Evolutionary conservation across 2,329 filamentous ascomycete species (phyloP).

Genomic region (Orbilia oligospora): DNA sequence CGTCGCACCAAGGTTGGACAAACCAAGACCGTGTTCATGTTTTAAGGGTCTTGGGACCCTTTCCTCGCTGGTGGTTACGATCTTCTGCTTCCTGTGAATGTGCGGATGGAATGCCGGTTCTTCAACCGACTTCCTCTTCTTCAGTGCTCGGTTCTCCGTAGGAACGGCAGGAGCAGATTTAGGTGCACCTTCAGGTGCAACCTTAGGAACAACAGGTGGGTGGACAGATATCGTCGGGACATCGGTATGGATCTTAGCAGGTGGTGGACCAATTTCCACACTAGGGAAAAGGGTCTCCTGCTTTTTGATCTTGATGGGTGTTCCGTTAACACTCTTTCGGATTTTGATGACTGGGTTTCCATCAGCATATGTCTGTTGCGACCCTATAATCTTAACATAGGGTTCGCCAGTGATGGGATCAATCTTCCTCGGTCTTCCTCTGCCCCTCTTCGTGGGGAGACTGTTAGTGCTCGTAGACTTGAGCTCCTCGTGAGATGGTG

Average conservation of each 20-base stretch:
- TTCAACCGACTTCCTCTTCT: conserved; percentile 45
- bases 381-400: conserved; percentile 10
- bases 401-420: conserved; percentile 44
- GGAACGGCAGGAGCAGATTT: not conserved
- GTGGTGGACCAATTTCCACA: not conserved
- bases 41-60: conserved; percentile 28
- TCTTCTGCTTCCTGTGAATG: conserved; percentile 51
- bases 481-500: conserved; percentile 12
- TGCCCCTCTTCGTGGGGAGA: conserved; percentile 35
- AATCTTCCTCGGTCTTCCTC: conserved; percentile 47
- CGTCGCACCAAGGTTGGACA: conserved; percentile 56
- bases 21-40: conserved; percentile 50
- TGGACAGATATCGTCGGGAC: not conserved
- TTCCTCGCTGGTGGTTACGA: conserved; percentile 45
- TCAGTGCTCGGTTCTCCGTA: not conserved
- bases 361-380: not conserved
- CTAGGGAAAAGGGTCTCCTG: conserved; percentile 2
- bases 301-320: conserved; percentile 31
- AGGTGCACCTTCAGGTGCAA: not conserved
- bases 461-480: not conserved
- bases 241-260: not conserved
- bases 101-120: conserved; percentile 43
- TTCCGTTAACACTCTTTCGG: conserved; percentile 27
- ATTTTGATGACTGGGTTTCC: conserved; percentile 29
- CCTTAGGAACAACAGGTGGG: not conserved